A percentile compares a stretch with the other conserved stretches of the same genome.
These are phyloP conservation scores for Mucor mucedo DNA, from an alignment of 371 early-diverging fungal species.

Conservation along the genomic window DNA sequence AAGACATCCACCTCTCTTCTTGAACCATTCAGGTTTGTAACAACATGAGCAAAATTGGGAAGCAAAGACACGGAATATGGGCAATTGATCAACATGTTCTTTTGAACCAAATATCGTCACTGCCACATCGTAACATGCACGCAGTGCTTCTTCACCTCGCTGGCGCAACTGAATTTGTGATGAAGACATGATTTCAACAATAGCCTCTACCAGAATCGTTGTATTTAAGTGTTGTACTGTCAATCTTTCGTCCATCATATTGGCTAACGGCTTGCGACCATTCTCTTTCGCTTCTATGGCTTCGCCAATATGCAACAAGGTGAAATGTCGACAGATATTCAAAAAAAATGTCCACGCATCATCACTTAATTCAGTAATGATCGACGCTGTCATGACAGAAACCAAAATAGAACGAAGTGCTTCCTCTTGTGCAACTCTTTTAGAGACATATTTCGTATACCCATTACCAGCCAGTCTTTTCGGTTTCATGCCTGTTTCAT, in stretches of 20 bases:
- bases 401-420: slow-evolving; percentile 66
- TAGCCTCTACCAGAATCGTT: slow-evolving; percentile 75
- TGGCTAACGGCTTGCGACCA: slow-evolving; percentile 50
- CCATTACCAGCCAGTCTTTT: slow-evolving; percentile 48
- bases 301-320: slow-evolving; percentile 73
- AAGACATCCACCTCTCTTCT: slow-evolving; percentile 87
- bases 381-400: slow-evolving; percentile 72
- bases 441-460: slow-evolving; percentile 50
- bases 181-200: slow-evolving; percentile 80
- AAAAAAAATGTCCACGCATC: slow-evolving; percentile 74
- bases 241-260: slow-evolving; percentile 53
- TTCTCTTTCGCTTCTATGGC: slow-evolving; percentile 63
- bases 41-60: slow-evolving; percentile 83
- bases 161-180: slow-evolving; percentile 67
- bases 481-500: slow-evolving; percentile 46
- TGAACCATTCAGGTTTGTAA: slow-evolving; percentile 84
- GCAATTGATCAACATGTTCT: slow-evolving; percentile 66
- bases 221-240: slow-evolving; percentile 58
- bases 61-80: slow-evolving; percentile 80
- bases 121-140: slow-evolving; percentile 69
- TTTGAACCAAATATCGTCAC: slow-evolving; percentile 61
- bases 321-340: slow-evolving; percentile 77
- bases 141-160: slow-evolving; percentile 71
- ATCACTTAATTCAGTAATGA: slow-evolving; percentile 63
- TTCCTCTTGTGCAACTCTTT: slow-evolving; percentile 72